These are phyloP conservation scores for Echinosophora koreensis DNA, from an alignment of 306 rosid genomes.

Conservation along the genomic window DNA sequence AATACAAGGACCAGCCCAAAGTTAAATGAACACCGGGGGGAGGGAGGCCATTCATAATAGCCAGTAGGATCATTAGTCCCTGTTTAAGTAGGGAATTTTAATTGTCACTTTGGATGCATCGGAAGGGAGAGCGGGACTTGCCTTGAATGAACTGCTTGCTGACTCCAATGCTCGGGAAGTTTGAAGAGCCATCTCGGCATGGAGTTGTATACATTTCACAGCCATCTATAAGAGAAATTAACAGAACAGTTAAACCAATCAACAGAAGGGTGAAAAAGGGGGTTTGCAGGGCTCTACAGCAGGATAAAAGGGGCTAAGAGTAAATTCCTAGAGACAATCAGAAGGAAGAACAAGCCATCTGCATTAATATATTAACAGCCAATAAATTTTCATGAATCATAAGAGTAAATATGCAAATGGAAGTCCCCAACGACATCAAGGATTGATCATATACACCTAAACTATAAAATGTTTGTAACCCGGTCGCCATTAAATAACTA, in stretches of 20 bases:
- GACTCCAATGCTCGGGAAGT: conserved; percentile 87
- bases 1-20: too few relatives aligned
- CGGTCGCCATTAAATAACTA: conserved; percentile 10
- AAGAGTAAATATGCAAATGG: conserved; percentile 21
- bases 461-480: background rate
- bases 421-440: conserved; percentile 6
- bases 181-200: conserved; percentile 97
- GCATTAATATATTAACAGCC: too few relatives aligned
- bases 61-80: conserved; percentile 43
- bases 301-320: conserved; percentile 4
- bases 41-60: background rate
- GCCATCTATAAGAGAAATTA: conserved; percentile 68
- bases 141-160: conserved; percentile 57
- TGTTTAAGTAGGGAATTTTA: conserved; percentile 68
- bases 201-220: conserved; percentile 83
- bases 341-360: conserved; percentile 15
- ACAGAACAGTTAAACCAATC: background rate
- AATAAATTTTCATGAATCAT: too few relatives aligned
- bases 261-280: background rate
- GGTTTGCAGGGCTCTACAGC: conserved; percentile 2
- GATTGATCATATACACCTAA: conserved; percentile 24
- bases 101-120: conserved; percentile 64
- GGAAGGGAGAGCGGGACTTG: conserved; percentile 59
- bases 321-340: conserved; percentile 29
- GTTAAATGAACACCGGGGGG: too few relatives aligned